Conservation (phyloP, 2,329 filamentous ascomycete species). For the Colletotrichum paranaense region DNA sequence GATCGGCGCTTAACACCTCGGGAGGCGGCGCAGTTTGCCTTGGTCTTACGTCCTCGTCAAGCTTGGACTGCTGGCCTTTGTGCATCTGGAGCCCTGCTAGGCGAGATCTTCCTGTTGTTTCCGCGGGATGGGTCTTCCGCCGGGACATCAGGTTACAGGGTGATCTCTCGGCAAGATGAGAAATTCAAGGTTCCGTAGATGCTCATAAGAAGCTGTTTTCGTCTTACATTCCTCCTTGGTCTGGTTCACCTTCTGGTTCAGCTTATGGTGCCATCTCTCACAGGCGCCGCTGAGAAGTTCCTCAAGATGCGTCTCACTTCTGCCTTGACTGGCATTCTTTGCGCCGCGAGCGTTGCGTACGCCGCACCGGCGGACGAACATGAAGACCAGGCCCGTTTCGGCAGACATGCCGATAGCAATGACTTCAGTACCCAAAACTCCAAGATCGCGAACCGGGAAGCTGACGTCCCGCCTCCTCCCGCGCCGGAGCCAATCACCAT, state of each 20-base stretch:
- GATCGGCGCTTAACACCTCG: background rate
- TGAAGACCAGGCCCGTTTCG: background rate
- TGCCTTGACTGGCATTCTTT: background rate
- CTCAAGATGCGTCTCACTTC: slow-evolving; percentile 1
- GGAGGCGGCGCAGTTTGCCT: background rate
- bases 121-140: background rate
- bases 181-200: background rate
- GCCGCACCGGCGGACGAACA: background rate
- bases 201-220: too few species aligned
- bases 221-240: background rate
- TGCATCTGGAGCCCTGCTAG: background rate
- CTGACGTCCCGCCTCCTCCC: slow-evolving; percentile 39
- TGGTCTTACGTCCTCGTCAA: background rate
- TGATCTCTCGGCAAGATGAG: slow-evolving; percentile 4
- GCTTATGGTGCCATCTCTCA: background rate
- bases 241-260: background rate
- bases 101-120: background rate
- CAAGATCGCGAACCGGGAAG: background rate
- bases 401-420: background rate
- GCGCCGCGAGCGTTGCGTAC: background rate
- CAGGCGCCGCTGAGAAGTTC: background rate
- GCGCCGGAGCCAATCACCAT: slow-evolving; percentile 48
- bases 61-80: background rate
- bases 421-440: rapidly evolving
- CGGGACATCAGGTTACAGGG: background rate